Percentiles rank a stretch among this genome's conserved stretches.
phyloP scores from a whole-genome alignment of 352 stramenopile species.

The Thalassiosira delicatula region DNA sequence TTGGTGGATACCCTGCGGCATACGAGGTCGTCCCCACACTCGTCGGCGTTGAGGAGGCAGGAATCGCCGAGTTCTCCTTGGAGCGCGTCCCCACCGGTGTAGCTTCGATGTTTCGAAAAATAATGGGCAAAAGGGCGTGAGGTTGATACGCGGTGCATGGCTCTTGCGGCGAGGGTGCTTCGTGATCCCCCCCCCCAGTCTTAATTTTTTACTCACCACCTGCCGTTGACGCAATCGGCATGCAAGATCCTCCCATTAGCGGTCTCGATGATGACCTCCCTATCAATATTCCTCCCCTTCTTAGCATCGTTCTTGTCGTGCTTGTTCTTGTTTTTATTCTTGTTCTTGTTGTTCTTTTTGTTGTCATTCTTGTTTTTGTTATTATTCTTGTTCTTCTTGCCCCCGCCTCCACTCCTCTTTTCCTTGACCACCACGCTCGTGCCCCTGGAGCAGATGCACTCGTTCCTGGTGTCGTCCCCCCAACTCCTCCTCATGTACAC shows the following conservation, averaged over 20 bases:
- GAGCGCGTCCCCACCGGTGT: neutral
- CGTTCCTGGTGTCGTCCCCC: neutral
- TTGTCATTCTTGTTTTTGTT: neutral
- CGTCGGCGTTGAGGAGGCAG: neutral
- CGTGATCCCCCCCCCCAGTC: too few species aligned
- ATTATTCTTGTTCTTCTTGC: neutral
- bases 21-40: neutral
- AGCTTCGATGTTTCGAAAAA: too few species aligned
- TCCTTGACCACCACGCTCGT: conserved; percentile 15
- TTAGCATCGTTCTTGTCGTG: neutral
- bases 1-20: too few species aligned
- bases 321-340: neutral
- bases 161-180: too few species aligned
- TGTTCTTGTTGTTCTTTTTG: neutral
- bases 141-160: too few species aligned
- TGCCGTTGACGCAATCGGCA: conserved; percentile 14
- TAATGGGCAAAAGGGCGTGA: too few species aligned
- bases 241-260: neutral
- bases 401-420: neutral
- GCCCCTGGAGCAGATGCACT: neutral
- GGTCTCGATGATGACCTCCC: conserved; percentile 8
- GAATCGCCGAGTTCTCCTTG: neutral
- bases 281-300: neutral
- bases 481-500: neutral
- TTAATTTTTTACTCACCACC: too few species aligned